These are phyloP conservation scores for Azolla pinnata DNA, from an alignment of 75 land plant species.

Conservation along the genomic window DNA sequence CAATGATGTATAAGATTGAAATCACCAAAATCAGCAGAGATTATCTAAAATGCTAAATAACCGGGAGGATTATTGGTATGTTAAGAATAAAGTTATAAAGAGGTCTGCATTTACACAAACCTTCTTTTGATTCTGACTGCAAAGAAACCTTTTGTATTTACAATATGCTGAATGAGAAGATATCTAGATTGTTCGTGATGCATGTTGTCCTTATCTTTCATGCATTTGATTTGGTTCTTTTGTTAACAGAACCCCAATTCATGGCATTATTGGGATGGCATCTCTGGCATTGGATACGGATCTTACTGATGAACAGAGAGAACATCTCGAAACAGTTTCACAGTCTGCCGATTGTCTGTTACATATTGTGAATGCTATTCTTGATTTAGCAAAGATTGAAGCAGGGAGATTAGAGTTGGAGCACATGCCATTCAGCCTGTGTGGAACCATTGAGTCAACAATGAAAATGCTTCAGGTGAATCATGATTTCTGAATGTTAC, in stretches of 20 bases:
- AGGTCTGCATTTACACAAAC: too few relatives aligned
- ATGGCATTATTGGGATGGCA: slow-evolving; percentile 42
- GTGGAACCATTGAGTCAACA: slow-evolving; percentile 29
- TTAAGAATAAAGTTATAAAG: too few relatives aligned
- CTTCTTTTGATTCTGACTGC: too few relatives aligned
- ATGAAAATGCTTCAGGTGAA: slow-evolving; percentile 41
- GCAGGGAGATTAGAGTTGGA: slow-evolving; percentile 38
- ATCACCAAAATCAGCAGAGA: too few relatives aligned
- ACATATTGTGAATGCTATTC: slow-evolving; percentile 40
- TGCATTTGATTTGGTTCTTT: too few relatives aligned
- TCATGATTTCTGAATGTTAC: neutral
- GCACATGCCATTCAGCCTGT: slow-evolving; percentile 24
- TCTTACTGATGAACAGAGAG: slow-evolving; percentile 39
- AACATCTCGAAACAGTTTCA: slow-evolving; percentile 33
- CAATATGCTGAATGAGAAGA: too few relatives aligned
- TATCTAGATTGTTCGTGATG: too few relatives aligned
- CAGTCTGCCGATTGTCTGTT: slow-evolving; percentile 40
- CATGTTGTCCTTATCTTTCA: too few relatives aligned
- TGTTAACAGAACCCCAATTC: slow-evolving; percentile 41
- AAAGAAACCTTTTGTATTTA: too few relatives aligned
- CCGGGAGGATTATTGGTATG: too few relatives aligned
- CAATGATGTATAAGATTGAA: too few relatives aligned
- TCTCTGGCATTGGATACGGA: slow-evolving; percentile 36
- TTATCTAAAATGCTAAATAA: too few relatives aligned
- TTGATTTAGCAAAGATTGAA: slow-evolving; percentile 40